Evolutionary conservation across 768 basidiomycete genomes (phyloP).

Genomic region (Gloeophyllum trabeum): DNA sequence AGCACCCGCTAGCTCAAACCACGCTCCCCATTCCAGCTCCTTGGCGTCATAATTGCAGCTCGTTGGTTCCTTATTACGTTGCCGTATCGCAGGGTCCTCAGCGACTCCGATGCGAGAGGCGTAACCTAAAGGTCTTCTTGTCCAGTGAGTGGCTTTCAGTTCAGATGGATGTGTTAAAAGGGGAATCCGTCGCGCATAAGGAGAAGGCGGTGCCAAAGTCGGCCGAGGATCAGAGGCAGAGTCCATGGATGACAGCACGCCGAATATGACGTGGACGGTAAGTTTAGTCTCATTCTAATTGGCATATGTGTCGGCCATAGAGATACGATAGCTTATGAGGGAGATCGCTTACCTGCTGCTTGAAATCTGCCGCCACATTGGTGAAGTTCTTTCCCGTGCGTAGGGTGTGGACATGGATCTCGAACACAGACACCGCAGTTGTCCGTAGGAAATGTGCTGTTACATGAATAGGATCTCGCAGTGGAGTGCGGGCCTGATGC

Average conservation of each 20-base stretch:
- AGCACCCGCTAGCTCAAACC: constrained; percentile 29
- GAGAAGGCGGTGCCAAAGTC: constrained; percentile 35
- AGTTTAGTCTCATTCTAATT: constrained; percentile 33
- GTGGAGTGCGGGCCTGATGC: constrained; percentile 33
- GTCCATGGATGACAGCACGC: no score
- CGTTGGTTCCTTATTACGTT: constrained; percentile 26
- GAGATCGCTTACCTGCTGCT: no score
- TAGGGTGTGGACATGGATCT: constrained; percentile 34
- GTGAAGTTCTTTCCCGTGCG: constrained; percentile 42
- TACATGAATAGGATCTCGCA: constrained; percentile 47
- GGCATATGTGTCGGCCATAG: background rate
- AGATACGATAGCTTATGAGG: no score
- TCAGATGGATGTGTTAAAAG: constrained; percentile 39
- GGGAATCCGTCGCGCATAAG: constrained; percentile 50
- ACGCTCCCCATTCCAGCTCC: constrained; percentile 47
- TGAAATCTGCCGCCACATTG: constrained; percentile 54
- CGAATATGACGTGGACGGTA: constrained; percentile 46
- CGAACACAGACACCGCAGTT: no score
- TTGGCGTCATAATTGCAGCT: no score
- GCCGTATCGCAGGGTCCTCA: constrained; percentile 24
- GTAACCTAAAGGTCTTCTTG: constrained; percentile 24
- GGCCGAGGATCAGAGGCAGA: no score
- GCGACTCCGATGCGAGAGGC: constrained; percentile 22
- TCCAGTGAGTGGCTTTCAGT: constrained; percentile 13
- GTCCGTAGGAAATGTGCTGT: constrained; percentile 47